Evolutionary conservation across 768 basidiomycete species (phyloP).

Genomic region (Coprinopsis cinerea): DNA sequence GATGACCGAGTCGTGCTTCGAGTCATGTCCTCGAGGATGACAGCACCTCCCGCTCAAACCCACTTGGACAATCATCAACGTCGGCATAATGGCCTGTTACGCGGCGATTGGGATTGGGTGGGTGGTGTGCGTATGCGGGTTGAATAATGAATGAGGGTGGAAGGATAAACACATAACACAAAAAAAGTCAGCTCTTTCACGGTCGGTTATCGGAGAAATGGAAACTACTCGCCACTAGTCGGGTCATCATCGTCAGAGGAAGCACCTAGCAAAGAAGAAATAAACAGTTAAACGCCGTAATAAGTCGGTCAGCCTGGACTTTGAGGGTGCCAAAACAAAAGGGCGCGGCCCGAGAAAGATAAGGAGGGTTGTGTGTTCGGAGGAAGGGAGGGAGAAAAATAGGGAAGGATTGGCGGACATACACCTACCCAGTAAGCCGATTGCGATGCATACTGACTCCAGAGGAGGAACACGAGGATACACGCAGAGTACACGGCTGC

Average conservation of each 20-base stretch:
- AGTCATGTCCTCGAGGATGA: constrained; percentile 13
- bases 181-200: neutral
- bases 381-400: neutral
- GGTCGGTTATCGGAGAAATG: neutral
- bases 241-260: constrained; percentile 14
- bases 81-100: constrained; percentile 10
- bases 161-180: neutral
- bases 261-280: constrained; percentile 11
- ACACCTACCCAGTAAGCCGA: constrained; percentile 11
- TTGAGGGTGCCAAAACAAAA: too few relatives aligned
- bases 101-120: neutral
- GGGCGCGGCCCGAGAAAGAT: neutral
- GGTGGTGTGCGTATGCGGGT: neutral
- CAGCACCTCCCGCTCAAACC: constrained; percentile 7
- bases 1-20: constrained; percentile 3
- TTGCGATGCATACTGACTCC: constrained; percentile 8
- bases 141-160: neutral
- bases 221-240: constrained; percentile 21
- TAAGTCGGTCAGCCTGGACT: too few relatives aligned
- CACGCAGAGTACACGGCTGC: constrained; percentile 22
- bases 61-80: constrained; percentile 12
- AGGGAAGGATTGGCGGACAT: neutral
- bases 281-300: neutral
- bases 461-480: constrained; percentile 17
- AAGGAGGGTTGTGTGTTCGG: neutral